Evolutionary conservation across 305 asterid species (phyloP).

Genomic region (Solanum hybrid): DNA sequence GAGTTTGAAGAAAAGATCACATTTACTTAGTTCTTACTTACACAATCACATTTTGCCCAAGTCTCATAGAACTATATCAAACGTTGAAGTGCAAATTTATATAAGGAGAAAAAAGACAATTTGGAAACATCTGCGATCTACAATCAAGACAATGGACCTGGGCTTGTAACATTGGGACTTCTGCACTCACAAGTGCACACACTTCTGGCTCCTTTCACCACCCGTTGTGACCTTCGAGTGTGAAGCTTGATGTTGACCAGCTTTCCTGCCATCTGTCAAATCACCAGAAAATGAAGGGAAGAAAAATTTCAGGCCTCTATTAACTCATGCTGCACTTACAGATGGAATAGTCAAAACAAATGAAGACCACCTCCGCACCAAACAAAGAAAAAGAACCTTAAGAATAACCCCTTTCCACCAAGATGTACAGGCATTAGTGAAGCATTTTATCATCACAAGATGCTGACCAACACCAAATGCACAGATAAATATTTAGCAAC

Average conservation of each 20-base stretch:
- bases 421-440: background rate
- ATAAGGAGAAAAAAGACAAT: background rate
- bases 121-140: background rate
- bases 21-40: background rate
- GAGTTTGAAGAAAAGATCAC: background rate
- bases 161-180: conserved; percentile 50
- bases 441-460: background rate
- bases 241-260: conserved; percentile 81
- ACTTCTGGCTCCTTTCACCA: conserved; percentile 77
- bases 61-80: background rate
- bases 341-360: background rate
- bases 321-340: conserved; percentile 4
- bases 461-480: background rate
- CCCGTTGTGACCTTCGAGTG: conserved; percentile 71
- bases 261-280: conserved; percentile 80
- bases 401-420: background rate
- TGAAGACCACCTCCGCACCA: background rate
- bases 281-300: conserved; percentile 4
- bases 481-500: background rate
- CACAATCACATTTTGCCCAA: background rate
- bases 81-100: background rate
- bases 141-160: conserved; percentile 29
- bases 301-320: background rate
- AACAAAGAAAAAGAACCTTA: background rate
- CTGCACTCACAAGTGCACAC: conserved; percentile 76